phyloP scores from a whole-genome alignment of 331 rosid genomes.

The Erythrophleum ivorense region DNA sequence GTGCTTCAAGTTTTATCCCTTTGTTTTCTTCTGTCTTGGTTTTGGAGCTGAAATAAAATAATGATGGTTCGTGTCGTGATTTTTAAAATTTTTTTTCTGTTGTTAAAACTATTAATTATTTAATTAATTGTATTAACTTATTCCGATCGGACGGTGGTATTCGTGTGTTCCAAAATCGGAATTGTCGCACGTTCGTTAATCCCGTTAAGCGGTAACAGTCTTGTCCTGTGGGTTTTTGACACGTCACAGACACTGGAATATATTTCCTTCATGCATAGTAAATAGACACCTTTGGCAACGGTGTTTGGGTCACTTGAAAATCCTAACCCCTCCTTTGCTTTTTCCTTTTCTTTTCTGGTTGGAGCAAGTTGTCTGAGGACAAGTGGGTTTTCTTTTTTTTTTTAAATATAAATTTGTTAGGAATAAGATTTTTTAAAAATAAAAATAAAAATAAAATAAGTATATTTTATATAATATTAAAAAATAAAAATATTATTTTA shows the following conservation, averaged over 20 bases:
- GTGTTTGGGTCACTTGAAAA: not conserved
- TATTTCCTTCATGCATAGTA: not conserved
- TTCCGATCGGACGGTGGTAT: not conserved
- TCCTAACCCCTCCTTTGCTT: no score
- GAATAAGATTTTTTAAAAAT: no score
- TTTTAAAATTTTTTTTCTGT: not conserved
- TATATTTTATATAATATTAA: no score
- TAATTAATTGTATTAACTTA: not conserved
- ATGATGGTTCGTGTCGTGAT: no score
- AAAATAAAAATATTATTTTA: no score
- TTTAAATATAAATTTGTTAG: no score
- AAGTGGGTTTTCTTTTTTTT: no score
- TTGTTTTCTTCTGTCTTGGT: not conserved
- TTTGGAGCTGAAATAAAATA: not conserved
- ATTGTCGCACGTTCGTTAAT: slow-evolving; percentile 13
- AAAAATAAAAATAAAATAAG: no score
- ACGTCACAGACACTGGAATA: not conserved
- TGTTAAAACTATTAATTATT: not conserved
- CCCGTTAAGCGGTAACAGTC: not conserved
- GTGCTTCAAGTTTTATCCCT: not conserved
- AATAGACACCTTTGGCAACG: not conserved
- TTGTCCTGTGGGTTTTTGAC: not conserved
- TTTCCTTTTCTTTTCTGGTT: no score
- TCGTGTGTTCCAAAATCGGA: not conserved
- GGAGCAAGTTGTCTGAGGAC: no score